phyloP scores from a whole-genome alignment of 2,329 filamentous ascomycete genomes.

The Sarocladiaceae sp. region DNA sequence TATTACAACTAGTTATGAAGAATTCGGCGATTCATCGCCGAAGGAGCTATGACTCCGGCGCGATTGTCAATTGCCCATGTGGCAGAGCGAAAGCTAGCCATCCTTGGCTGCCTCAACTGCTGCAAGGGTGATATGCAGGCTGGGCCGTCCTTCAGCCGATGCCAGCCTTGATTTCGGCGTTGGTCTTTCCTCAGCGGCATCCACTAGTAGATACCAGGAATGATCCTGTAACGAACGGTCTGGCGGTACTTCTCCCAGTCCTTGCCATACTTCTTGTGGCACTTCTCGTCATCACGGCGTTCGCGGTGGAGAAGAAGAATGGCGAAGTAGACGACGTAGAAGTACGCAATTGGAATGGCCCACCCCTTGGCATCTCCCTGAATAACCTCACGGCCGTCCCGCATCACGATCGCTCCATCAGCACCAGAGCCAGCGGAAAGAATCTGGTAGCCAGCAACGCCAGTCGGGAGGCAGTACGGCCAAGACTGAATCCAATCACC shows the following conservation, averaged over 20 bases:
- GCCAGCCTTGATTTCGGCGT: no score
- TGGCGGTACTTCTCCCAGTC: constrained; percentile 90
- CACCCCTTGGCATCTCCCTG: constrained; percentile 73
- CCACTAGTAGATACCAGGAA: constrained; percentile 78
- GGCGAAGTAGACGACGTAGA: constrained; percentile 90
- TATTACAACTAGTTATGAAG: no score
- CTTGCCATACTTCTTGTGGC: constrained; percentile 81
- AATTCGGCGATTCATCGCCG: no score
- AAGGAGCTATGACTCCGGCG: no score
- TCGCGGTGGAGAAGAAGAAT: constrained; percentile 83
- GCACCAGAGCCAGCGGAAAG: constrained; percentile 48
- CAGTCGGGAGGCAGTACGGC: constrained; percentile 85
- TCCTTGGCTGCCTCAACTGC: no score
- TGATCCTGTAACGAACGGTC: constrained; percentile 74
- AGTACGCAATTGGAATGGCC: constrained; percentile 88
- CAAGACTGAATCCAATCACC: constrained; percentile 94
- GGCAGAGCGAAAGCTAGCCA: no score
- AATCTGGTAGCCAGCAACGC: constrained; percentile 76
- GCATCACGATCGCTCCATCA: constrained; percentile 51
- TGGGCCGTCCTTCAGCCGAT: no score
- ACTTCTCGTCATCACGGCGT: constrained; percentile 85
- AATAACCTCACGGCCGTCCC: constrained; percentile 60
- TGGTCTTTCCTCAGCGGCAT: no score
- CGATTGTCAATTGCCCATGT: no score
- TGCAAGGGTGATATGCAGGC: no score